These are phyloP conservation scores for Trametes sanguinea DNA, from an alignment of 768 basidiomycete genomes.

Conservation along the genomic window DNA sequence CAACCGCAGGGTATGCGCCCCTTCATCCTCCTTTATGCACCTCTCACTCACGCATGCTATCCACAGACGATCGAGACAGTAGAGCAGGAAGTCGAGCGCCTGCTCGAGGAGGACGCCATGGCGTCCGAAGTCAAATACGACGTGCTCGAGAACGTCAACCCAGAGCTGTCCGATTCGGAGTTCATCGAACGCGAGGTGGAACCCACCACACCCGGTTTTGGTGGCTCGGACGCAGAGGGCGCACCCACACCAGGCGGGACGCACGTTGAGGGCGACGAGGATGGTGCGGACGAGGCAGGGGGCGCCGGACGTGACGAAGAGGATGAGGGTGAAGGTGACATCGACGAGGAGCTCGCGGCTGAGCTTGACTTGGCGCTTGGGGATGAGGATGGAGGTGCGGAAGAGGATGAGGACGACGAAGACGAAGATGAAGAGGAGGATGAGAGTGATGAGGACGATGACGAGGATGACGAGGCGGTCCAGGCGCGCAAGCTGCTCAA, in stretches of 20 bases:
- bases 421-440: slow-evolving; percentile 56
- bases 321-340: slow-evolving; percentile 69
- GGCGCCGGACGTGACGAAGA: slow-evolving; percentile 59
- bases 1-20: slow-evolving; percentile 65
- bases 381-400: slow-evolving; percentile 59
- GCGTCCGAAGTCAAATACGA: slow-evolving; percentile 81
- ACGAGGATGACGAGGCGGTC: slow-evolving; percentile 72
- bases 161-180: slow-evolving; percentile 87
- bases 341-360: slow-evolving; percentile 86
- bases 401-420: slow-evolving; percentile 69
- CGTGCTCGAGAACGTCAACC: slow-evolving; percentile 87
- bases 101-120: slow-evolving; percentile 77
- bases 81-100: slow-evolving; percentile 87
- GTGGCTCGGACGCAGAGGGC: slow-evolving; percentile 67
- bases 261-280: slow-evolving; percentile 57
- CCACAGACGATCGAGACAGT: slow-evolving; percentile 89
- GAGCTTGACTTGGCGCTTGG: slow-evolving; percentile 86
- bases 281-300: slow-evolving; percentile 44
- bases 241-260: slow-evolving; percentile 59
- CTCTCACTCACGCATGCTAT: not conserved
- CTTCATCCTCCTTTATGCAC: not conserved
- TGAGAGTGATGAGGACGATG: slow-evolving; percentile 68
- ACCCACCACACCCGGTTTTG: slow-evolving; percentile 70
- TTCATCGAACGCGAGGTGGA: slow-evolving; percentile 71
- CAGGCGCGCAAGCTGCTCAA: slow-evolving; percentile 80